These are phyloP conservation scores for Cladosporium sp. DNA, from an alignment of 2,329 filamentous ascomycete species.

Conservation along the genomic window DNA sequence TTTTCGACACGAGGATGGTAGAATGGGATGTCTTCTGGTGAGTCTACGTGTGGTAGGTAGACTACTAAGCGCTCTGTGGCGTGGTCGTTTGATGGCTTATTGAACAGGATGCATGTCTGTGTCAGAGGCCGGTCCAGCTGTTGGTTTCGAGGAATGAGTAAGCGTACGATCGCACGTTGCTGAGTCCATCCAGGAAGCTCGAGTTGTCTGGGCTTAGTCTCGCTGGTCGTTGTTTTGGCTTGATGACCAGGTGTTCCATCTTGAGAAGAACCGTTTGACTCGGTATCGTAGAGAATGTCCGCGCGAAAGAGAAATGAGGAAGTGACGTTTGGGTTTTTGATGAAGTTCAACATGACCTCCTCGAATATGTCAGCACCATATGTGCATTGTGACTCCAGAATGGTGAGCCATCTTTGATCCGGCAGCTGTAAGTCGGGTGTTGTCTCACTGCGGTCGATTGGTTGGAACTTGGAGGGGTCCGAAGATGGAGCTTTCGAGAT, in stretches of 20 bases:
- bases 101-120: constrained; percentile 77
- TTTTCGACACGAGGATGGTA: constrained; percentile 80
- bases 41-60: constrained; percentile 72
- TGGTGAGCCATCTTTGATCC: constrained; percentile 31
- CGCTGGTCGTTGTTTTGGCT: neutral
- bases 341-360: constrained; percentile 69
- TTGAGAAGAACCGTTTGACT: constrained; percentile 1
- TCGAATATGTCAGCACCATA: constrained; percentile 52
- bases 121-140: constrained; percentile 71
- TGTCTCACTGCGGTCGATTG: constrained; percentile 34
- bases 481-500: constrained; percentile 5
- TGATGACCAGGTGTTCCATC: constrained; percentile 28
- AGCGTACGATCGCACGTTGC: constrained; percentile 69
- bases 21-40: constrained; percentile 69
- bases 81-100: constrained; percentile 32
- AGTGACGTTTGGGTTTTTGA: constrained; percentile 78
- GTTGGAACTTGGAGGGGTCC: constrained; percentile 30
- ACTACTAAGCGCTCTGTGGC: constrained; percentile 61
- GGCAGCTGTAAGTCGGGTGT: constrained; percentile 23
- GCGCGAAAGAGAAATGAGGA: constrained; percentile 76
- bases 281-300: constrained; percentile 65
- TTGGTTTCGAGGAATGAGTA: constrained; percentile 78
- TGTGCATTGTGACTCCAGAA: constrained; percentile 26
- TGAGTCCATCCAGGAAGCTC: constrained; percentile 41
- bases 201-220: constrained; percentile 2